Percentiles rank a stretch among this genome's conserved stretches.
Conservation (phyloP, 768 basidiomycete genomes). For the Porpolomopsis calyptriformis region DNA sequence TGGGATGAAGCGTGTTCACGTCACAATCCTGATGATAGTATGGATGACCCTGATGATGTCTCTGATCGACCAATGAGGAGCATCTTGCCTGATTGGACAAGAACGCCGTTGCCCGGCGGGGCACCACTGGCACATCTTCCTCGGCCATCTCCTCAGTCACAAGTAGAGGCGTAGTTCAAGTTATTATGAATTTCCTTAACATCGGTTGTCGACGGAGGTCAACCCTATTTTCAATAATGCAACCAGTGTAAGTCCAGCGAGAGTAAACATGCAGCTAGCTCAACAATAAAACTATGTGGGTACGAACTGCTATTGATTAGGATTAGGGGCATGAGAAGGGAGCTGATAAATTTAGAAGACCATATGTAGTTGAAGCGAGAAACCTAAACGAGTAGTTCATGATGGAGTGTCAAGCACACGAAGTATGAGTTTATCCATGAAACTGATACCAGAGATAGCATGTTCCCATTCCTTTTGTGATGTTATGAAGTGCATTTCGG, state of each 20-base stretch:
- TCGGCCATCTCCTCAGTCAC: neutral
- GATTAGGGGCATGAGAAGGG: neutral
- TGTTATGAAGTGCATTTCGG: conserved; percentile 38
- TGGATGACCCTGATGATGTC: conserved; percentile 27
- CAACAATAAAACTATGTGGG: too few relatives aligned
- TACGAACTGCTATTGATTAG: too few relatives aligned
- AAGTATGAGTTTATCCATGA: conserved; percentile 45
- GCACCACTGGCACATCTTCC: conserved; percentile 39
- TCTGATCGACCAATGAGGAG: conserved; percentile 26
- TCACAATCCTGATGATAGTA: conserved; percentile 32
- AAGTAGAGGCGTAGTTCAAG: conserved; percentile 1
- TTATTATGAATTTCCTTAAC: too few relatives aligned
- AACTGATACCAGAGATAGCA: conserved; percentile 23
- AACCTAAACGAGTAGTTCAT: too few relatives aligned
- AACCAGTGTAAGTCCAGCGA: too few relatives aligned
- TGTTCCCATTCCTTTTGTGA: conserved; percentile 52
- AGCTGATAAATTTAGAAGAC: neutral
- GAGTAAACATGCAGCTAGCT: too few relatives aligned
- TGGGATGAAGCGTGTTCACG: conserved; percentile 67
- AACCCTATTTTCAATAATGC: too few relatives aligned
- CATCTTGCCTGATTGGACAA: conserved; percentile 77
- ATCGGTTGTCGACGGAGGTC: too few relatives aligned
- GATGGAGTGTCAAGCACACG: conserved; percentile 41
- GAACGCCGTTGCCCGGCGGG: conserved; percentile 47
- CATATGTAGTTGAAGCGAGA: neutral